Conservation (phyloP, 169 alveolate species). For the Eimeria tenella region DNA sequence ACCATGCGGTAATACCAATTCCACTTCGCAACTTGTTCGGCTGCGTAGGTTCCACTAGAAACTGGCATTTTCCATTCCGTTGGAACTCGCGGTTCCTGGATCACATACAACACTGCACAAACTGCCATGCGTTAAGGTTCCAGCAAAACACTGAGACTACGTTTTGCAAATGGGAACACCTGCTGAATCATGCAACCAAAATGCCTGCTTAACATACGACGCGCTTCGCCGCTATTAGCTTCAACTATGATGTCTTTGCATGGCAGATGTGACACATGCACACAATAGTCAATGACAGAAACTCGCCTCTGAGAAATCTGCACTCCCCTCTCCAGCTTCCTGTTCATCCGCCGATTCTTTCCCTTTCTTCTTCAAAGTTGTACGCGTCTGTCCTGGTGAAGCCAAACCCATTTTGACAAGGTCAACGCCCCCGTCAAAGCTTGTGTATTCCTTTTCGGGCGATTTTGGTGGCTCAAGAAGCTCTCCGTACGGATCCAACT, state of each 20-base stretch:
- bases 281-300: background rate
- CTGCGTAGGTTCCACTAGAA: constrained; percentile 74
- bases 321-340: constrained; percentile 19
- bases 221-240: background rate
- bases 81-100: constrained; percentile 69
- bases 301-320: constrained; percentile 51
- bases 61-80: constrained; percentile 73
- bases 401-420: constrained; percentile 70
- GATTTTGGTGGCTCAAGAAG: constrained; percentile 53
- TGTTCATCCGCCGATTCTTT: background rate
- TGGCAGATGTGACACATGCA: background rate
- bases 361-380: constrained; percentile 1
- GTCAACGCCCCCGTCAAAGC: constrained; percentile 76
- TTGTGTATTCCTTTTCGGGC: constrained; percentile 42
- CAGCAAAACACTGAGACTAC: no score
- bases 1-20: constrained; percentile 86
- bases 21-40: constrained; percentile 85
- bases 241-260: background rate
- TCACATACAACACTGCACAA: constrained; percentile 5
- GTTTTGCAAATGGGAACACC: background rate
- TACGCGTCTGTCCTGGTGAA: constrained; percentile 45
- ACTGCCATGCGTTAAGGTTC: no score
- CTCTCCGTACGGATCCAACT: constrained; percentile 44
- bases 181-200: background rate
- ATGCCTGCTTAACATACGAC: background rate